Percentiles rank a stretch among this genome's conserved stretches.
Evolutionary conservation across 192 early-diverging fungal species (phyloP).

Genomic region (Coemansia sp.): DNA sequence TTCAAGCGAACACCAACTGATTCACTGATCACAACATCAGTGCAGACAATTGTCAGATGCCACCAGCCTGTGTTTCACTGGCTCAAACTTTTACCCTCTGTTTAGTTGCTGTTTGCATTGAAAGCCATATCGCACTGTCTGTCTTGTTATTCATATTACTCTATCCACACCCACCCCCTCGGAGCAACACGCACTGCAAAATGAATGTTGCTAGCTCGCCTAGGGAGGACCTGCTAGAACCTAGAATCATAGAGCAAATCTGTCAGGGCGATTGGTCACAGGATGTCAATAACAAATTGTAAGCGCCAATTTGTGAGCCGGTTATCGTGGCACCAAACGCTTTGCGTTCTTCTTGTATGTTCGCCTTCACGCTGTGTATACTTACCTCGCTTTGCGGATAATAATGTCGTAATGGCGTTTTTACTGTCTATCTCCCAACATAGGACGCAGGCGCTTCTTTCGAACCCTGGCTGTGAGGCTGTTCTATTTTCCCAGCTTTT

Average conservation of each 20-base stretch:
- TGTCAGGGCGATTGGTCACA: constrained; percentile 36
- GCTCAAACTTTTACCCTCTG: too few relatives aligned
- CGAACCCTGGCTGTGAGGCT: constrained; percentile 13
- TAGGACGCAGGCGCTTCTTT: constrained; percentile 43
- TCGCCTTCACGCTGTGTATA: neutral
- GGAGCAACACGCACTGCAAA: neutral
- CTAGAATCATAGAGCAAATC: constrained; percentile 33
- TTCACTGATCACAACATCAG: too few relatives aligned
- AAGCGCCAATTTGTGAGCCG: constrained; percentile 7
- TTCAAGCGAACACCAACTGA: too few relatives aligned
- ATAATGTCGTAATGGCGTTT: neutral
- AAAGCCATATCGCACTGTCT: neutral
- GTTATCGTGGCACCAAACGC: too few relatives aligned
- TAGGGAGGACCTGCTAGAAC: constrained; percentile 19
- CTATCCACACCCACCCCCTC: neutral
- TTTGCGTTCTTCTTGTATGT: neutral
- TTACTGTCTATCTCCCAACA: neutral
- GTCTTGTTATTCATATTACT: constrained; percentile 1
- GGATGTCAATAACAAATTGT: constrained; percentile 40
- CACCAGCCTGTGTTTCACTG: too few relatives aligned
- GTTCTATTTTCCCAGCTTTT: constrained; percentile 40
- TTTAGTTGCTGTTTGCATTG: too few relatives aligned
- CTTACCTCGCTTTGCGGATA: neutral
- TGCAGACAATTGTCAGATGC: too few relatives aligned
- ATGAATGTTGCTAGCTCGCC: constrained; percentile 7